phyloP scores from a whole-genome alignment of 2,329 filamentous ascomycete species.

The Monosporascus sp. region DNA sequence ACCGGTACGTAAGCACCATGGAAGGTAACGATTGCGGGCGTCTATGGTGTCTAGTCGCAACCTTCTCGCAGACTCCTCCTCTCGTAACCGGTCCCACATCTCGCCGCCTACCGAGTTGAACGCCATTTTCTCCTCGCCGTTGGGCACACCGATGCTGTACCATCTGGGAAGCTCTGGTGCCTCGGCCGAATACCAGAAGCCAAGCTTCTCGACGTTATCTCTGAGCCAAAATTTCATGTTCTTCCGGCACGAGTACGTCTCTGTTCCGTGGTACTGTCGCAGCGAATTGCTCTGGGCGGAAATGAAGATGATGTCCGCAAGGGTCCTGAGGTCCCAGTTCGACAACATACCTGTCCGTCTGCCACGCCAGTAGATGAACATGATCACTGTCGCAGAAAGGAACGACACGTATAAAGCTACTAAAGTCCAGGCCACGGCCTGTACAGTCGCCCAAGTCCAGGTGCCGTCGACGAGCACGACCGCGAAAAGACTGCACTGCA shows the following conservation, averaged over 20 bases:
- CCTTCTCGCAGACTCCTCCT: conserved; percentile 35
- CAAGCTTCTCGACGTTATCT: conserved; percentile 65
- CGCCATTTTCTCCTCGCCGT: conserved; percentile 18
- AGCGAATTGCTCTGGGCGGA: conserved; percentile 77
- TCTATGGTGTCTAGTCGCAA: conserved; percentile 45
- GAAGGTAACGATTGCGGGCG: conserved; percentile 63
- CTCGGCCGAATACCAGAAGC: conserved; percentile 75
- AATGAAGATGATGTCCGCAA: conserved; percentile 76
- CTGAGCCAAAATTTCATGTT: conserved; percentile 51
- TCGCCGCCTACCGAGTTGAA: conserved; percentile 18
- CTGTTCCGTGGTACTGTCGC: conserved; percentile 64
- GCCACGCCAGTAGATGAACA: conserved; percentile 61
- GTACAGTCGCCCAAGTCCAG: conserved; percentile 78
- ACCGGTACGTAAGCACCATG: conserved; percentile 67
- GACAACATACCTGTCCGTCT: conserved; percentile 64
- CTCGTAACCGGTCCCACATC: conserved; percentile 24
- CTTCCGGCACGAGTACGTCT: conserved; percentile 48
- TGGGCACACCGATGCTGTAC: conserved; percentile 43
- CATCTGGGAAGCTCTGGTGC: conserved; percentile 59
- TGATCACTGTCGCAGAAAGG: conserved; percentile 48
- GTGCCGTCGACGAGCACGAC: conserved; percentile 48
- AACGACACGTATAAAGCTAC: conserved; percentile 69
- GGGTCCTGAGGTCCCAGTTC: conserved; percentile 71
- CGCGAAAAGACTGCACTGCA: conserved; percentile 74
- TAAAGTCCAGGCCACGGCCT: conserved; percentile 72